These are phyloP conservation scores for Pythium guiyangense DNA, from an alignment of 352 stramenopile species.

Conservation along the genomic window DNA sequence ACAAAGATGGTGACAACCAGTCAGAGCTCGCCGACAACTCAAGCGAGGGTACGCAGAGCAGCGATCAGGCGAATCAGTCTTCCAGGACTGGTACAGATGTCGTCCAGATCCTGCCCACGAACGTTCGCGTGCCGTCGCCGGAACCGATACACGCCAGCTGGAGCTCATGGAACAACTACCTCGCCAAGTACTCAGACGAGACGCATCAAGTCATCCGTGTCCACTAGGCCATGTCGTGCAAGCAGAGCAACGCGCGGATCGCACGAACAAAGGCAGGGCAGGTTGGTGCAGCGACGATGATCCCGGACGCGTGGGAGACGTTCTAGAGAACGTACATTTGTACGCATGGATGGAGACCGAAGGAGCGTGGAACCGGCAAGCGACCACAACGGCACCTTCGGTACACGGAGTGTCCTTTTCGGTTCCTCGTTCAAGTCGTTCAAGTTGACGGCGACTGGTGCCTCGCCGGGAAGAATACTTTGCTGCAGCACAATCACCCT, in stretches of 20 bases:
- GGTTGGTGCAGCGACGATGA: background rate
- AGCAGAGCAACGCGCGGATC: background rate
- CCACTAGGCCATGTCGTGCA: background rate
- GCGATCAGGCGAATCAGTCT: too few species aligned
- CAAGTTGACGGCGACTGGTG: background rate
- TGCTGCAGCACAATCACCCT: background rate
- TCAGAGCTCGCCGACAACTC: too few species aligned
- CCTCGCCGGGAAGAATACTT: background rate
- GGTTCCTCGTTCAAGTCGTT: background rate
- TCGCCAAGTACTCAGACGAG: background rate
- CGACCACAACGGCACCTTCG: background rate
- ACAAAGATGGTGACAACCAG: too few species aligned
- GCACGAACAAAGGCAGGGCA: too few species aligned
- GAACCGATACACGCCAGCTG: too few species aligned
- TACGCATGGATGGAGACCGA: background rate
- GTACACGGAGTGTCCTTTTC: background rate
- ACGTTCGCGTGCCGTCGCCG: too few species aligned
- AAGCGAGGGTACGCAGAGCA: too few species aligned
- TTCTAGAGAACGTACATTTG: background rate
- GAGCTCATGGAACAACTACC: too few species aligned
- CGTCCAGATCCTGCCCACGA: too few species aligned
- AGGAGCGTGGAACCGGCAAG: background rate
- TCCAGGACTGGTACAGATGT: too few species aligned
- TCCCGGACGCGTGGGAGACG: background rate
- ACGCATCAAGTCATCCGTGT: background rate